Conservation (phyloP, 2,329 filamentous ascomycete genomes). For the Colletotrichum phormii region DNA sequence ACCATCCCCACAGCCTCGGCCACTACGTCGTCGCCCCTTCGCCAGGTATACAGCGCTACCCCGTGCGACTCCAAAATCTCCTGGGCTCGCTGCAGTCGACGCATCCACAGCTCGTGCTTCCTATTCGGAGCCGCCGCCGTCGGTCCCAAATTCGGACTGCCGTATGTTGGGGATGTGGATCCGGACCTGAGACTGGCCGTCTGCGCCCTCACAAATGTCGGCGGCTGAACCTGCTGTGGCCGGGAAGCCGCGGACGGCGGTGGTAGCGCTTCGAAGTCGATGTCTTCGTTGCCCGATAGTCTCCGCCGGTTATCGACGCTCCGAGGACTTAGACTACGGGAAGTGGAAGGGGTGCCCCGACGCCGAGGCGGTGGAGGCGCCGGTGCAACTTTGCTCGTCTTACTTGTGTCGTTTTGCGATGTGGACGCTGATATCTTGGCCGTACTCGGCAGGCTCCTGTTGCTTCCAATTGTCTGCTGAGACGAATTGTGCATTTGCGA, state of each 20-base stretch:
- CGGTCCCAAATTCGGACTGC: conserved; percentile 49
- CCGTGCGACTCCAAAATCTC: conserved; percentile 71
- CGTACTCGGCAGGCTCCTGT: conserved; percentile 26
- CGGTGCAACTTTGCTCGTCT: conserved; percentile 42
- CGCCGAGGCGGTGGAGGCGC: conserved; percentile 62
- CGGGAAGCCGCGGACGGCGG: conserved; percentile 44
- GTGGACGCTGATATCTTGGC: conserved; percentile 18
- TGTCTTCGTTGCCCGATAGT: conserved; percentile 51
- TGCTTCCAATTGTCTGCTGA: conserved; percentile 44
- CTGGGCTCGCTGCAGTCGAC: conserved; percentile 74
- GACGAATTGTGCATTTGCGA: conserved; percentile 55
- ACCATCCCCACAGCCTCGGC: conserved; percentile 75
- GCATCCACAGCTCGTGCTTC: conserved; percentile 79
- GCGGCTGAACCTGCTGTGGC: conserved; percentile 30
- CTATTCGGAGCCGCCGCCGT: conserved; percentile 61
- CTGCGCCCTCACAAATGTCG: conserved; percentile 41
- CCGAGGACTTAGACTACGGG: conserved; percentile 47
- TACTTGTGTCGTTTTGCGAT: background rate
- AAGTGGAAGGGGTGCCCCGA: conserved; percentile 53
- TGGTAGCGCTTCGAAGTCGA: conserved; percentile 55
- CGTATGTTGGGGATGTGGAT: conserved; percentile 46
- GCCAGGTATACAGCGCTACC: conserved; percentile 79
- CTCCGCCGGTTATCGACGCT: conserved; percentile 45
- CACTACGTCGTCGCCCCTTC: conserved; percentile 76
- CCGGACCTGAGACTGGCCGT: conserved; percentile 45